Evolutionary conservation across 768 basidiomycete species (phyloP).

Genomic region (Boletus speciosus): DNA sequence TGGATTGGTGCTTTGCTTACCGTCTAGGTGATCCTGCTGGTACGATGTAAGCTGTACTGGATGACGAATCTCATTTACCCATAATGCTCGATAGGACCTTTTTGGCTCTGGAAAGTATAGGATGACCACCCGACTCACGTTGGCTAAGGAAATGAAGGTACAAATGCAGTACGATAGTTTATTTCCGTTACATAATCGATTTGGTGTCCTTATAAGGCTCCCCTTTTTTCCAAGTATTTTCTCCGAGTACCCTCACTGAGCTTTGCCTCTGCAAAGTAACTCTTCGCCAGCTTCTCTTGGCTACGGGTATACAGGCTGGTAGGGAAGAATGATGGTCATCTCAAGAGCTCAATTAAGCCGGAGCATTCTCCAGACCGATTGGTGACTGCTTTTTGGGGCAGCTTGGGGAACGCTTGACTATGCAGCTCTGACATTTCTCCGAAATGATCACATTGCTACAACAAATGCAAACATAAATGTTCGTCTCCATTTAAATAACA

Average conservation of each 20-base stretch:
- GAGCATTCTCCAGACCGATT: constrained; percentile 52
- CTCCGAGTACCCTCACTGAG: constrained; percentile 20
- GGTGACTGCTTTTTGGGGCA: constrained; percentile 36
- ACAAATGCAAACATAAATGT: not conserved
- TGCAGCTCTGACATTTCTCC: constrained; percentile 55
- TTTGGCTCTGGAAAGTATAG: constrained; percentile 67
- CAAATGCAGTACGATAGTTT: not conserved
- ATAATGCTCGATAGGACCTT: constrained; percentile 47
- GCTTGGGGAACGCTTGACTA: constrained; percentile 69
- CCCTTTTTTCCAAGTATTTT: not conserved
- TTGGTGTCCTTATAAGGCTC: not conserved
- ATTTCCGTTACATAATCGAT: constrained; percentile 13
- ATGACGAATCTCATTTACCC: not conserved
- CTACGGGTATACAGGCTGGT: constrained; percentile 51
- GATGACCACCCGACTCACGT: constrained; percentile 30
- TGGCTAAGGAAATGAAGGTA: not conserved
- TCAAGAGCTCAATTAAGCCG: constrained; percentile 75
- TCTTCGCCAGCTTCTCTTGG: constrained; percentile 44
- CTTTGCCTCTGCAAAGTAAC: constrained; percentile 47
- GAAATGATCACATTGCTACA: not conserved
- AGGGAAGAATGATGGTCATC: constrained; percentile 38
- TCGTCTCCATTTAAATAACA: not conserved
- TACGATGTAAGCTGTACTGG: constrained; percentile 28
- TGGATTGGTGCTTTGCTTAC: constrained; percentile 54
- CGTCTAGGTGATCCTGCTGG: constrained; percentile 61